These are phyloP conservation scores for Cystobasidium pallidum DNA, from an alignment of 1,284 basidiomycete species.

Conservation along the genomic window DNA sequence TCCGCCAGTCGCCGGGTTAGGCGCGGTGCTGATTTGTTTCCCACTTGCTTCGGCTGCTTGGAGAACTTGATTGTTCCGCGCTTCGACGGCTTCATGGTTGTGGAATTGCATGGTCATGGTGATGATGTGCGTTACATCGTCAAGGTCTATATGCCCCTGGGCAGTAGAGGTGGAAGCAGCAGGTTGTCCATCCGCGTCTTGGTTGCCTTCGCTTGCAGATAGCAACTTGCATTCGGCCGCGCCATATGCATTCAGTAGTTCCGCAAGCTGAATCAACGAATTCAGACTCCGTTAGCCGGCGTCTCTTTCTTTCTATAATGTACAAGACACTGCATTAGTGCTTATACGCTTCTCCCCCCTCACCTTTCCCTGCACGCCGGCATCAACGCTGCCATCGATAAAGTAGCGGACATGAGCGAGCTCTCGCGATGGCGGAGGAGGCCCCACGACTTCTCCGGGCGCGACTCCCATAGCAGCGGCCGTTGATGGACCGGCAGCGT, in stretches of 20 bases:
- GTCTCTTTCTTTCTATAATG: too few relatives aligned
- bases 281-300: too few relatives aligned
- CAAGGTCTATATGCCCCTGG: slow-evolving; percentile 13
- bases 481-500: not conserved
- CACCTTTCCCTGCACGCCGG: slow-evolving; percentile 24
- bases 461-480: not conserved
- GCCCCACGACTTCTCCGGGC: not conserved
- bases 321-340: not conserved
- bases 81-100: slow-evolving; percentile 54
- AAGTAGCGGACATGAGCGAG: slow-evolving; percentile 36
- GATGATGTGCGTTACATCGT: slow-evolving; percentile 57
- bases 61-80: slow-evolving; percentile 7
- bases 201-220: slow-evolving; percentile 1
- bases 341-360: not conserved
- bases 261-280: slow-evolving; percentile 17
- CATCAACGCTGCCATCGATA: slow-evolving; percentile 31
- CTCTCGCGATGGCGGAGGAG: slow-evolving; percentile 22
- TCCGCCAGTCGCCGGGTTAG: not conserved
- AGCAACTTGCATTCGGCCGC: slow-evolving; percentile 24
- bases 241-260: slow-evolving; percentile 20
- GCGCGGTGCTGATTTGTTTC: slow-evolving; percentile 17
- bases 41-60: slow-evolving; percentile 18
- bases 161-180: not conserved
- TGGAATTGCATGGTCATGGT: slow-evolving; percentile 65
- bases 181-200: not conserved